Evolutionary conservation across 208 protist species (phyloP), one percentile per base, ranked within the genome.

Genomic region (Strigomonas culicis): DNA sequence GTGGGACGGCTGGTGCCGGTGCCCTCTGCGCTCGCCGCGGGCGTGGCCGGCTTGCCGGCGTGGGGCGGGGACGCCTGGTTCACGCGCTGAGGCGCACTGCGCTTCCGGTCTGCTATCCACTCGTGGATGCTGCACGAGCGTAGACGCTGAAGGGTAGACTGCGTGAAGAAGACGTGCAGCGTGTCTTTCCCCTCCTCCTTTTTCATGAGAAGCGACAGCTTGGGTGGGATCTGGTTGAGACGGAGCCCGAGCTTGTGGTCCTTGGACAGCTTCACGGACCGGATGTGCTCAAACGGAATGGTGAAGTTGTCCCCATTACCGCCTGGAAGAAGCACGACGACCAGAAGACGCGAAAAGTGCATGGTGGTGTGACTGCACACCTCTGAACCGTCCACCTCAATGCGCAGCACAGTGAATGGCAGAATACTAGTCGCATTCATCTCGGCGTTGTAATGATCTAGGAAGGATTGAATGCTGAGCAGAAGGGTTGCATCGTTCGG

Each of bases 271-370:
- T 87, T 87, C 15, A 92, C 86, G 17, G 84, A 92, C 49, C 86
- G 89, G 39, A 95, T 78, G 68, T 91, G 81, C 55, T 93, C 89
- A 59, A 81, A 93, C 22, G 89, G 89, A 72, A 95, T 88, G 7
- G 89, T 92, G 59, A 95, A 82, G 60, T 89, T 84, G 32, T 81
- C 75, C 28, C 83, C 88, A 2, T 64, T 69, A 56, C 65, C 59
- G 24, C 75, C 77, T 27, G 82, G 80, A 28, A 91, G 74, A 65
- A 85, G 74, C 39, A 79, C 75, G 1, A 95, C 82, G 1, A 95
- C 58, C 59, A 93, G 74, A 36, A 82, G 49, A 24, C 71, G 80
- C 30, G 84, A 92, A 65, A 95, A 95, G 76, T 92, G 93, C 66
- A 95, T 59, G 19, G 74, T 84, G 8, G 86, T 90, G 63, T 80